A percentile compares a stretch with the other conserved stretches of the same genome.
Conservation (phyloP, 371 early-diverging fungal species). For the Mortierella sp. region DNA sequence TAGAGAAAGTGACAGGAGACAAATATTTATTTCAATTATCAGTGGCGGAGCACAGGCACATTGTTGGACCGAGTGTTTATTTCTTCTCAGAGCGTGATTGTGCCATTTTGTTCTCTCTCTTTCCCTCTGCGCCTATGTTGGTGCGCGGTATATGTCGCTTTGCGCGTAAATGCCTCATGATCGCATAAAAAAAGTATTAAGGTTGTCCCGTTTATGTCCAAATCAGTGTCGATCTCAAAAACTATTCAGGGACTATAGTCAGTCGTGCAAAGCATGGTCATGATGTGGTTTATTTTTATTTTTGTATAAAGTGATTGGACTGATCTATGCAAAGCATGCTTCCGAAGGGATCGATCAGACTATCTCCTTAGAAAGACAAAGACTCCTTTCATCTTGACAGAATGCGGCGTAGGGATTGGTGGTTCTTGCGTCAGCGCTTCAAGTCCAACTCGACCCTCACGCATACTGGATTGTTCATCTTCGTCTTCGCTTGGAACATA, state of each 20-base stretch:
- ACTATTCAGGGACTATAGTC: no score
- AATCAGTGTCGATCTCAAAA: no score
- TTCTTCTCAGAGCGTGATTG: not conserved
- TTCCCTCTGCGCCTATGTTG: no score
- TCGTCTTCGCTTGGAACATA: conserved; percentile 5
- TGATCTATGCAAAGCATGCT: not conserved
- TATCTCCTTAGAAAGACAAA: not conserved
- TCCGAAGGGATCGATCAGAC: not conserved
- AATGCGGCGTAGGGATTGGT: conserved; percentile 15
- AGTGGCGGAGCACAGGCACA: conserved; percentile 11
- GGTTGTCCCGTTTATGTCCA: no score
- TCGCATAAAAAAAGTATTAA: no score
- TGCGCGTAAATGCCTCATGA: no score
- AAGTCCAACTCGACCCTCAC: not conserved
- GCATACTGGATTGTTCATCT: not conserved
- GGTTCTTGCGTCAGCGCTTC: conserved; percentile 9
- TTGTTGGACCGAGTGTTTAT: not conserved
- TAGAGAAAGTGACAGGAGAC: not conserved
- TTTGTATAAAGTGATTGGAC: not conserved
- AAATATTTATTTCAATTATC: not conserved
- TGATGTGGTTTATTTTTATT: not conserved
- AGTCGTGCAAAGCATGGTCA: no score
- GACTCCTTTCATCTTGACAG: not conserved
- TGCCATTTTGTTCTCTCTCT: not conserved
- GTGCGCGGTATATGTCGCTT: no score